Evolutionary conservation across 345 rosid genomes (phyloP), one percentile per base, ranked within the genome.

Genomic region (Citropsis articulata): DNA sequence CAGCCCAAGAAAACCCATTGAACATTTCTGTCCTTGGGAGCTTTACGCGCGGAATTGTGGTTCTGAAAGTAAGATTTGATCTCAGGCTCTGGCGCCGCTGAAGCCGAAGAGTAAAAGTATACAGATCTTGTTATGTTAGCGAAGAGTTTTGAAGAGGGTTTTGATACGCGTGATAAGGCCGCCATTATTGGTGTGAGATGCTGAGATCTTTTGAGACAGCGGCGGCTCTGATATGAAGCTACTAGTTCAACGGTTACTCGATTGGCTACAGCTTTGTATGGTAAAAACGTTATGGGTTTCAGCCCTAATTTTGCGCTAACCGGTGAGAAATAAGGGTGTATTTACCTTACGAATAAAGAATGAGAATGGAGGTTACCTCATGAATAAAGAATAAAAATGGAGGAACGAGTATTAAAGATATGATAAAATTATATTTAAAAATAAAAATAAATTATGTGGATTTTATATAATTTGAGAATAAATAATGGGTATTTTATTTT

Each of bases 1-100:
- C 91, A 90, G 7, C 99, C 99, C 2, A 96, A 89, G 69, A 96
- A 96, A 77, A 94, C 92, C 99, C 98, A 96, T 80, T 96, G 98
- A 9, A 96, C 90, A 68, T 89, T 91, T 70, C 95, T 79, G 50
- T 90, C 88, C 69, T 83, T 83, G 4, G 92, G 84, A 77, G 80
- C 89, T 45, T 53, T 78, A 61, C 85, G 88, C 27, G 77, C 22
- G 48, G 84, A 69, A 40, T 75, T 77, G 33, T 73, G 79, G 74
- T 53, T 75, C 24, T 77, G 73, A 62, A 74, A 61, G 30, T 82
- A 76, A 77, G 76, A 71, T 45, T 30, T 78, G 45, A 48, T 19
- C 9, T 57, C 55, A 56, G 82, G 59, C 33, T 36, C 65, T 5
- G 84, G 78, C 2, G 80, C 77, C 1, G 78, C 69, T 38, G 86